A percentile compares a stretch with the other conserved stretches of the same genome.
Conservation (phyloP, 2,329 filamentous ascomycete genomes). For the Fusarium chlamydosporum region DNA sequence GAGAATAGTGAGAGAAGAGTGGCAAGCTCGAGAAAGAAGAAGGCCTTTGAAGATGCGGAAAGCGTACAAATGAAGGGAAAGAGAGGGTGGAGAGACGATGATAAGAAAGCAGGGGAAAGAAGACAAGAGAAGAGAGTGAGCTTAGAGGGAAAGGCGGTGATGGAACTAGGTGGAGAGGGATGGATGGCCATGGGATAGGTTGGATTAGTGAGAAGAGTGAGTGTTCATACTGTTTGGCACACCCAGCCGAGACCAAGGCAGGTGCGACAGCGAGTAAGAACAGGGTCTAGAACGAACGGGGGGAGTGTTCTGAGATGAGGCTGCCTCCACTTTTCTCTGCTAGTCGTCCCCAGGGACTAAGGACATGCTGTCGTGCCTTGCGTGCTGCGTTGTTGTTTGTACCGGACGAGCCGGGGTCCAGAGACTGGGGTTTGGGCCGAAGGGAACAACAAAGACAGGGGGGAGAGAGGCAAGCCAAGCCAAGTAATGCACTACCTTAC, state of each 20-base stretch:
- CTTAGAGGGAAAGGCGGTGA: conserved; percentile 55
- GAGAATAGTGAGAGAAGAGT: conserved; percentile 46
- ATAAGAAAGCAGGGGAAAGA: conserved; percentile 54
- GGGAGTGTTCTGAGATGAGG: conserved; percentile 31
- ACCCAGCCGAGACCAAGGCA: conserved; percentile 34
- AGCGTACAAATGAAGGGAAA: conserved; percentile 53
- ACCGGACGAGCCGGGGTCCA: conserved; percentile 37
- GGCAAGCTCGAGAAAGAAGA: conserved; percentile 57
- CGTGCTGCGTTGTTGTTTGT: conserved; percentile 39
- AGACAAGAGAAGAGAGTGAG: conserved; percentile 55
- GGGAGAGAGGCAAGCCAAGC: conserved; percentile 23
- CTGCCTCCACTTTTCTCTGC: conserved; percentile 10
- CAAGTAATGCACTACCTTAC: conserved; percentile 30
- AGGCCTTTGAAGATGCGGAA: conserved; percentile 54
- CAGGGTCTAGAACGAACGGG: conserved; percentile 33
- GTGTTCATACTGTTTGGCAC: conserved; percentile 36
- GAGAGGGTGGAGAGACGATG: conserved; percentile 53
- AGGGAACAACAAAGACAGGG: conserved; percentile 20
- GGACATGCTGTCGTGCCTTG: conserved; percentile 39
- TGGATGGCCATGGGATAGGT: conserved; percentile 52
- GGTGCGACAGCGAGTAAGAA: conserved; percentile 31
- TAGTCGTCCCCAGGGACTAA: conserved; percentile 7
- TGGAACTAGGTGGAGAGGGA: conserved; percentile 54
- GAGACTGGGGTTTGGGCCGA: conserved; percentile 8
- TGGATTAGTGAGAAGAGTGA: conserved; percentile 49